Conservation (phyloP, 306 rosid species). For the Morella rubra region DNA sequence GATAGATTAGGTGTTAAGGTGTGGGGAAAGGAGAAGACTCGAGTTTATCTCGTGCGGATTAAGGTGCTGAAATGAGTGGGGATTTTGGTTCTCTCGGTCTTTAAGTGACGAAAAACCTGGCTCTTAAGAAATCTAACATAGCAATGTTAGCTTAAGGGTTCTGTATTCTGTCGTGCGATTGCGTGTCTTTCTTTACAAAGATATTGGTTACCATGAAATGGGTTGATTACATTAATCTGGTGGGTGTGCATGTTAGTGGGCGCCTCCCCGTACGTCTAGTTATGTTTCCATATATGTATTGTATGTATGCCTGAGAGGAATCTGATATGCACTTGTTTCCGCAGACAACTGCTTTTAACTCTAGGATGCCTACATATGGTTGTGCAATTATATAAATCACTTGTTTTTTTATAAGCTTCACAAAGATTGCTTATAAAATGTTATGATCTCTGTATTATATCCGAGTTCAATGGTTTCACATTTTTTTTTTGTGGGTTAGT, state of each 20-base stretch:
- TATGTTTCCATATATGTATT: neutral
- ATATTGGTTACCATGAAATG: no score
- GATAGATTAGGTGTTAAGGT: neutral
- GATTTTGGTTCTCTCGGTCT: no score
- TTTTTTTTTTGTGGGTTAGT: constrained; percentile 32
- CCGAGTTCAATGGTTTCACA: neutral
- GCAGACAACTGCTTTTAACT: neutral
- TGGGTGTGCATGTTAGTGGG: neutral
- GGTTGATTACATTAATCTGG: no score
- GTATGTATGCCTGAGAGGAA: neutral
- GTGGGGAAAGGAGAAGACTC: neutral
- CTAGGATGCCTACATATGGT: neutral
- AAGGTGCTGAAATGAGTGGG: no score
- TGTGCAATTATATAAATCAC: neutral
- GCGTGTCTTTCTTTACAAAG: no score
- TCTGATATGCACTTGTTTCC: neutral
- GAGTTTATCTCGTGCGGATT: neutral
- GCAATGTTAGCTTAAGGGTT: no score
- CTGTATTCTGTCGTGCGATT: no score
- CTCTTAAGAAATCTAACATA: no score
- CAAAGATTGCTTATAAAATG: neutral
- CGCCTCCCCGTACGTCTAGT: neutral
- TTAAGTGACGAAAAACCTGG: no score
- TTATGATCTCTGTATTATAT: neutral
- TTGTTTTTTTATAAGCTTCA: neutral